Evolutionary conservation across 192 early-diverging fungal species (phyloP).

Genomic region (Podochytrium sp.): DNA sequence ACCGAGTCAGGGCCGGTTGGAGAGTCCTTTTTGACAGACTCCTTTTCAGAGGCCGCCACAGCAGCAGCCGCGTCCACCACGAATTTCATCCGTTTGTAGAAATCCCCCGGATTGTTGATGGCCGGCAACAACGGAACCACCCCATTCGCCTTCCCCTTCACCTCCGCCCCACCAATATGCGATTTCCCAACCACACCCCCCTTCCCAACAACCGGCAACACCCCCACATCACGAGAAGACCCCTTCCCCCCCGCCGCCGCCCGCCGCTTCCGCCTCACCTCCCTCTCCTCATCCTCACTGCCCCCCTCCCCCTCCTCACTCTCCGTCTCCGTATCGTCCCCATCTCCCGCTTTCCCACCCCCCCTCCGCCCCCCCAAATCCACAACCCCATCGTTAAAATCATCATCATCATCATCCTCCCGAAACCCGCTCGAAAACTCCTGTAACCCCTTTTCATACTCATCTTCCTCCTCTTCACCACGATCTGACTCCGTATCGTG

Average conservation of each 20-base stretch:
- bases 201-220: too few relatives aligned
- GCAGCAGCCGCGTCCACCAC: constrained; percentile 10
- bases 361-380: not conserved
- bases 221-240: too few relatives aligned
- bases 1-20: not conserved
- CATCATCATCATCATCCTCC: constrained; percentile 28
- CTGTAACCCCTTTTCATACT: constrained; percentile 36
- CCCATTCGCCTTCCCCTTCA: not conserved
- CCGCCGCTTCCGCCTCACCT: too few relatives aligned
- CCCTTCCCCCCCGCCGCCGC: too few relatives aligned
- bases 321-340: not conserved
- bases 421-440: constrained; percentile 9
- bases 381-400: constrained; percentile 7
- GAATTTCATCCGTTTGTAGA: constrained; percentile 41
- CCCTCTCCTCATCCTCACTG: not conserved
- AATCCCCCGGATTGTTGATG: constrained; percentile 41
- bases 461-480: constrained; percentile 34
- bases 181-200: too few relatives aligned
- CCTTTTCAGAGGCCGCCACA: not conserved
- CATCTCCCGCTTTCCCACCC: not conserved
- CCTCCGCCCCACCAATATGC: not conserved
- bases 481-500: not conserved
- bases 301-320: not conserved
- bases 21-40: not conserved
- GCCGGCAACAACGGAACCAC: not conserved